Conservation (phyloP, 331 rosid species). For the Acacia concinna region DNA sequence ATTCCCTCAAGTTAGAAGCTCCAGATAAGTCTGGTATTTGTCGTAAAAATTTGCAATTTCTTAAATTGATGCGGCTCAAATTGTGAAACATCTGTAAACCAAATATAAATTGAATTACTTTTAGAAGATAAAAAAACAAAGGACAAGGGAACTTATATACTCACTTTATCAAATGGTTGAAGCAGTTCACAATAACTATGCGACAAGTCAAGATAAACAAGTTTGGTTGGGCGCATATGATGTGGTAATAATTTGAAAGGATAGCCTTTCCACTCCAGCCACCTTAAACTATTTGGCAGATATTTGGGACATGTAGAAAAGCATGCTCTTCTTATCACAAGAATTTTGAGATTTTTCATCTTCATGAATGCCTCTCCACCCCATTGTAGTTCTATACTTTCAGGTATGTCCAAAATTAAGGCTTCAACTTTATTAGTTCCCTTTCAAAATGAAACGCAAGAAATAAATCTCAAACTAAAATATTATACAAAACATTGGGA, state of each 20-base stretch:
- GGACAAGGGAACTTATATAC: not conserved
- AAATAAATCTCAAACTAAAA: no score
- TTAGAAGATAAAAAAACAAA: not conserved
- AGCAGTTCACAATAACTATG: not conserved
- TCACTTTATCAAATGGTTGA: not conserved
- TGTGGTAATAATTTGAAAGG: no score
- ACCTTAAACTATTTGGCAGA: not conserved
- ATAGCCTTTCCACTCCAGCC: not conserved
- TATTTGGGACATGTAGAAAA: not conserved
- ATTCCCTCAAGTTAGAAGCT: not conserved
- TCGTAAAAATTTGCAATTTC: not conserved
- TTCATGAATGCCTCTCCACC: not conserved
- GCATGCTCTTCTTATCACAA: not conserved
- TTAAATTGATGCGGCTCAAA: not conserved
- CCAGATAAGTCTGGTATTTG: not conserved
- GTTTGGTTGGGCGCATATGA: no score
- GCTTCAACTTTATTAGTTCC: not conserved
- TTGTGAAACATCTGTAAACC: not conserved
- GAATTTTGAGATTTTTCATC: not conserved
- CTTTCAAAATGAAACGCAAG: no score
- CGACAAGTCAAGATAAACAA: not conserved
- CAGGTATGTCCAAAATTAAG: no score
- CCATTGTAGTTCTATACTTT: not conserved
- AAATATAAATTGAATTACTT: not conserved
- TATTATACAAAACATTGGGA: no score